Conservation (phyloP, 345 rosid genomes). For the Moricandia moricandioides region DNA sequence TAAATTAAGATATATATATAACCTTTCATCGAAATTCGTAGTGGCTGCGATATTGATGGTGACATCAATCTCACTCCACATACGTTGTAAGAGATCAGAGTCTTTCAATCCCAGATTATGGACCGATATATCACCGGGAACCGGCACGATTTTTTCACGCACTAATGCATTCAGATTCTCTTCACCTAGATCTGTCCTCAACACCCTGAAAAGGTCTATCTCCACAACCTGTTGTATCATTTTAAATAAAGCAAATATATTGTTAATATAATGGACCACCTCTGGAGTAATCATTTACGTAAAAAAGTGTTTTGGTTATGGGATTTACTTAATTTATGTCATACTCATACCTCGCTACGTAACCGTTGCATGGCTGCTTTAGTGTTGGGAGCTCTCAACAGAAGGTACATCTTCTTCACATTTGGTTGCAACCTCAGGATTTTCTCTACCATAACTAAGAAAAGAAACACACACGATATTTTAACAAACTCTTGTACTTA, state of each 20-base stretch:
- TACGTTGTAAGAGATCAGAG: slow-evolving; percentile 38
- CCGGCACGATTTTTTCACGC: slow-evolving; percentile 48
- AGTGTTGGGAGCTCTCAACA: slow-evolving; percentile 67
- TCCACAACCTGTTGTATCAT: slow-evolving; percentile 44
- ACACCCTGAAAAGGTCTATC: slow-evolving; percentile 57
- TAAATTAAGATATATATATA: background rate
- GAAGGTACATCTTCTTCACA: slow-evolving; percentile 80
- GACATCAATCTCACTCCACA: slow-evolving; percentile 52
- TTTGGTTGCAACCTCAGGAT: slow-evolving; percentile 83
- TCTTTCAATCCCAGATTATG: slow-evolving; percentile 55
- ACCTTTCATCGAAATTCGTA: slow-evolving; percentile 79
- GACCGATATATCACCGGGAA: slow-evolving; percentile 58
- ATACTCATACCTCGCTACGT: slow-evolving; percentile 66
- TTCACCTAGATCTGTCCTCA: slow-evolving; percentile 49
- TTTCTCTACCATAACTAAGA: slow-evolving; percentile 77
- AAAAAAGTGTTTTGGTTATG: background rate
- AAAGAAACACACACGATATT: slow-evolving; percentile 4
- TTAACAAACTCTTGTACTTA: background rate
- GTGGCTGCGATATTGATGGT: slow-evolving; percentile 73
- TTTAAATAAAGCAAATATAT: background rate
- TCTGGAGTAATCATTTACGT: background rate
- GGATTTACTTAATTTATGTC: background rate
- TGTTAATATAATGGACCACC: background rate
- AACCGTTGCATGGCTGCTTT: slow-evolving; percentile 66
- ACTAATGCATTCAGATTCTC: slow-evolving; percentile 41